Base-by-base conservation (phyloP, 306 rosid species). In the Boehmeria nivea region DNA sequence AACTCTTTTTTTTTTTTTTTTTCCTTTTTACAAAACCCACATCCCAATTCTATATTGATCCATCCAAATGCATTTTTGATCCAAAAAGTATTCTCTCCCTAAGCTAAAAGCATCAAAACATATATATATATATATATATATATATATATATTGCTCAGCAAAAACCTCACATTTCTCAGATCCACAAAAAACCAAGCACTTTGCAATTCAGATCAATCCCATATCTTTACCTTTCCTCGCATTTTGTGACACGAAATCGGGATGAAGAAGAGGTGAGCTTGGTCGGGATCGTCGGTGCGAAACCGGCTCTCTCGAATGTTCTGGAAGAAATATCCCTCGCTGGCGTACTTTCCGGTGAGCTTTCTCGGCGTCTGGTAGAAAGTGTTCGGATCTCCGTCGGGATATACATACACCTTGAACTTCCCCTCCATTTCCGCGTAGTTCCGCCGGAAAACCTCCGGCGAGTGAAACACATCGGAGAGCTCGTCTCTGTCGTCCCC, bases 211-310 rank as follows among this genome's bases (percentile, higher is more conserved):
- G 9, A 31, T n/a, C n/a, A 31, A 31, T 31, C 36, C 36, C 2
- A 10, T 4, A 31, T 31, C 36, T 31, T 4, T 78, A 91, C 98
- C 98, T 87, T 84, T 72, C 98, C 98, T 51, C 96, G 81, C 98
- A 91, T 87, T 78, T 91, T 91, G 58, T 91, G 96, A 69, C 96
- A 87, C 2, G 98, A 91, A 64, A 91, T 87, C 12, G 93, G 96
- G 52, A 91, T 81, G 75, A 91, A 91, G 74, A 91, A 91, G 70
- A 87, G 87, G 60, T 82, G 71, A 2, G 99, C 96, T 72, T 81
- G 77, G 73, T 77, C 75, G 5, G 99, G 99, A 80, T 87, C 82
- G 6, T 78, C 63, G 14, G 96, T 91, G 10, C 86, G 89, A 60
- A 91, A 91, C 12, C 55, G 77, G 54, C 86, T 77, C 72, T 91